phyloP scores from a whole-genome alignment of 306 rosid species.

The Dalbergia oliveri region DNA sequence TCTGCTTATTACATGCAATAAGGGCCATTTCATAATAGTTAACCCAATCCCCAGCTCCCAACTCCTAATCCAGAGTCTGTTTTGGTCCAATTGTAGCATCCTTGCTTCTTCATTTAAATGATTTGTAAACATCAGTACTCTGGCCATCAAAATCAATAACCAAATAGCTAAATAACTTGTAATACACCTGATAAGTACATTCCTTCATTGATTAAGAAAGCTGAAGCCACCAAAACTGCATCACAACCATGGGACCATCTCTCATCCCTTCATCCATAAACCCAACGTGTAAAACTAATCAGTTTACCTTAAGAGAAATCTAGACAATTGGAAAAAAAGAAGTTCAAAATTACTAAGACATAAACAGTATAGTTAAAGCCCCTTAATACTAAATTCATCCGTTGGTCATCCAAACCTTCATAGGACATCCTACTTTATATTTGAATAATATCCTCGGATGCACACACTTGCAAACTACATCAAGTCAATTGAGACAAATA shows the following conservation, averaged over 20 bases:
- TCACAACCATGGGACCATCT: constrained; percentile 51
- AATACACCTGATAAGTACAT: too few species aligned
- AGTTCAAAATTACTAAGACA: neutral
- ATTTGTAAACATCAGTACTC: too few species aligned
- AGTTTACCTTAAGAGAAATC: constrained; percentile 44
- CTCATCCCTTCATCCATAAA: constrained; percentile 59
- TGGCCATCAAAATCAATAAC: too few species aligned
- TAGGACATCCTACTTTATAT: constrained; percentile 70
- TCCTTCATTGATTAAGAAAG: too few species aligned
- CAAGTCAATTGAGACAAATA: constrained; percentile 41
- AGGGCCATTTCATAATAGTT: too few species aligned
- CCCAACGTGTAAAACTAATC: constrained; percentile 63
- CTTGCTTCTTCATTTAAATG: too few species aligned
- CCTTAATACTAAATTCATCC: constrained; percentile 64
- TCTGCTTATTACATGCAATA: too few species aligned
- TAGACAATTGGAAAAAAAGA: constrained; percentile 16
- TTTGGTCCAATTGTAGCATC: too few species aligned
- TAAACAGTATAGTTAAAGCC: constrained; percentile 11
- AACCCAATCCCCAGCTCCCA: too few species aligned
- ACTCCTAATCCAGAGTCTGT: too few species aligned
- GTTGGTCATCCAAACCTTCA: constrained; percentile 75
- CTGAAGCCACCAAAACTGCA: too few species aligned
- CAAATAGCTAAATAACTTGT: too few species aligned
- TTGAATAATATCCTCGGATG: constrained; percentile 78
- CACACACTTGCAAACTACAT: constrained; percentile 62